Conservation (phyloP, 163 green algal genomes). For the Scenedesmus sp. region DNA sequence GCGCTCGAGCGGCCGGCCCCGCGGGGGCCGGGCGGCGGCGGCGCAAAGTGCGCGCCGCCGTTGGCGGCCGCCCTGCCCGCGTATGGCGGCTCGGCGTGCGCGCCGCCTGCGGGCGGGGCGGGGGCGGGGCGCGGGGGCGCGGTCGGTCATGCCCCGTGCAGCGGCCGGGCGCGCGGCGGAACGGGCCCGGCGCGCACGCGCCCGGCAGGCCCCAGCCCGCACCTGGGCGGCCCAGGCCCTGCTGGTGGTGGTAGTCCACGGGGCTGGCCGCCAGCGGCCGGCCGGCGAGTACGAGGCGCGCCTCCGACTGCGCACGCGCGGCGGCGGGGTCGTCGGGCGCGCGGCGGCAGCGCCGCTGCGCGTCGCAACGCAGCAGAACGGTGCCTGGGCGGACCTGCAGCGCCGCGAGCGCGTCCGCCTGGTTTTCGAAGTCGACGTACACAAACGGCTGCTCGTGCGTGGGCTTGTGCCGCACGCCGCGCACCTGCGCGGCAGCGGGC, state of each 20-base stretch:
- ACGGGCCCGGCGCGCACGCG: neutral
- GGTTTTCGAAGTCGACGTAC: conserved; percentile 29
- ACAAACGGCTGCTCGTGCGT: conserved; percentile 22
- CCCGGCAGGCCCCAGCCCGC: too few relatives aligned
- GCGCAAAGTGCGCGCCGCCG: too few relatives aligned
- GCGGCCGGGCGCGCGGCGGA: too few relatives aligned
- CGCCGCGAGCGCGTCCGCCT: neutral
- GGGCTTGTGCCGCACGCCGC: conserved; percentile 16
- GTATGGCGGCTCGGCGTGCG: conserved; percentile 15
- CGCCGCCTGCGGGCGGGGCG: neutral
- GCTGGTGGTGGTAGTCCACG: conserved; percentile 1
- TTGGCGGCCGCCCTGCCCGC: too few relatives aligned
- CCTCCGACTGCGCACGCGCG: neutral
- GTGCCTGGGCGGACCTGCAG: neutral
- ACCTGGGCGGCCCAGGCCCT: neutral
- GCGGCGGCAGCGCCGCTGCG: neutral
- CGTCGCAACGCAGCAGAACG: neutral
- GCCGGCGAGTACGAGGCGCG: neutral
- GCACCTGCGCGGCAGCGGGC: conserved; percentile 9
- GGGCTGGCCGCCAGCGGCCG: neutral
- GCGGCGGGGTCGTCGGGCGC: neutral
- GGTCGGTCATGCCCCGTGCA: too few relatives aligned
- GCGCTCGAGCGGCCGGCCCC: too few relatives aligned
- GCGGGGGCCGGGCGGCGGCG: neutral
- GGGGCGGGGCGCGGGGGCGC: too few relatives aligned